phyloP scores from a whole-genome alignment of 495 filamentous ascomycete species.

The Neurospora sp. region DNA sequence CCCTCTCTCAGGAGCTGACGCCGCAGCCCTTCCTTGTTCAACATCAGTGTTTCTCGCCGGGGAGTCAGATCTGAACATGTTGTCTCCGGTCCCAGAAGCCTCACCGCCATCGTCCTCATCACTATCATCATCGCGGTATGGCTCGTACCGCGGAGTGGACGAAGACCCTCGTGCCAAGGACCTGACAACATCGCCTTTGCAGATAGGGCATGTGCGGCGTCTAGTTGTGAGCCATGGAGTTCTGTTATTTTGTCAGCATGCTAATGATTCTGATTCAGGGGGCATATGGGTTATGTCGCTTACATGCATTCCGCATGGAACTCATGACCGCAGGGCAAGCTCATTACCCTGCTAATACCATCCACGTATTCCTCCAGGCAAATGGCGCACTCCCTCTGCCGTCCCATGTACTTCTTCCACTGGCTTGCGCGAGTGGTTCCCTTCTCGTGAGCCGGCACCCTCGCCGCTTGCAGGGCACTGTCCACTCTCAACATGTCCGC shows the following conservation, averaged over 20 bases:
- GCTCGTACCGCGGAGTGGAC: slow-evolving; percentile 36
- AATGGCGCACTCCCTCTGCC: slow-evolving; percentile 92
- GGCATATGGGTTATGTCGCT: slow-evolving; percentile 31
- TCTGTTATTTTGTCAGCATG: slow-evolving; percentile 38
- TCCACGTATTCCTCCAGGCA: slow-evolving; percentile 96
- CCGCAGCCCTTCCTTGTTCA: slow-evolving; percentile 17
- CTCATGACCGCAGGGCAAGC: slow-evolving; percentile 94
- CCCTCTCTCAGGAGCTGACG: neutral
- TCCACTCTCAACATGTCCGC: slow-evolving; percentile 25
- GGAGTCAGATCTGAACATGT: slow-evolving; percentile 7
- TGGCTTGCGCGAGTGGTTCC: slow-evolving; percentile 41
- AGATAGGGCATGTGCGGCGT: slow-evolving; percentile 92
- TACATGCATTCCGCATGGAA: slow-evolving; percentile 99
- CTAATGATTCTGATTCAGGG: neutral
- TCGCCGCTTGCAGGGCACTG: slow-evolving; percentile 25
- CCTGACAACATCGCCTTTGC: slow-evolving; percentile 88
- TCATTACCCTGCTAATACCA: slow-evolving; percentile 92
- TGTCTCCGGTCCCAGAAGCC: slow-evolving; percentile 6
- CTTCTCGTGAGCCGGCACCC: slow-evolving; percentile 36
- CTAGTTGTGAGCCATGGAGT: slow-evolving; percentile 97
- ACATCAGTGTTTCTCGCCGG: slow-evolving; percentile 12
- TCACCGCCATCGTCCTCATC: slow-evolving; percentile 28
- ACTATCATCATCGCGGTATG: slow-evolving; percentile 37
- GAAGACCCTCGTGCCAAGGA: slow-evolving; percentile 40
- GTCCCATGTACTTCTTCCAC: slow-evolving; percentile 75